phyloP scores from a whole-genome alignment of 305 asterid species.

The Petunia hybrid region DNA sequence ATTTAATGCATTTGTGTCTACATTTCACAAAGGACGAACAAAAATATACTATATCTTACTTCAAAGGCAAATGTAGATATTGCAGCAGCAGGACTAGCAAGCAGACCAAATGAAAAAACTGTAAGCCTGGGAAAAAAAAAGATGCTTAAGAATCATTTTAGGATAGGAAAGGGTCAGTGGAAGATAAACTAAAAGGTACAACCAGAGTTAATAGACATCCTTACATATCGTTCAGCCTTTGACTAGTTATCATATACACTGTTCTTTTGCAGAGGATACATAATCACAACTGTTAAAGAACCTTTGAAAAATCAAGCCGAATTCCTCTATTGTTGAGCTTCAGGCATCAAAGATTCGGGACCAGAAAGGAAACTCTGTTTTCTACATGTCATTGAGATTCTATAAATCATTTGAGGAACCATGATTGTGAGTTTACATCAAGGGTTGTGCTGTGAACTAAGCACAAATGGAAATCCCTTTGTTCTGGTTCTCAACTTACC shows the following conservation, averaged over 20 bases:
- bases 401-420: slow-evolving; percentile 13
- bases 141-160: not conserved
- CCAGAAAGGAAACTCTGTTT: slow-evolving; percentile 11
- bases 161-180: slow-evolving; percentile 3
- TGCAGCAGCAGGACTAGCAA: slow-evolving; percentile 51
- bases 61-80: slow-evolving; percentile 41
- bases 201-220: not conserved
- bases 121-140: slow-evolving; percentile 45
- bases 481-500: not conserved
- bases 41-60: slow-evolving; percentile 34
- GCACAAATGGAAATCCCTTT: not conserved
- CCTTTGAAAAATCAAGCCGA: slow-evolving; percentile 3
- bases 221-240: not conserved
- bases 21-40: not conserved
- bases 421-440: slow-evolving; percentile 1
- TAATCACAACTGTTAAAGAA: not conserved
- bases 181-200: not conserved
- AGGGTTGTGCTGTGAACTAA: not conserved
- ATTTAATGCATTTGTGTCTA: slow-evolving; percentile 5
- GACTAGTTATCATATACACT: not conserved
- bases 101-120: slow-evolving; percentile 46
- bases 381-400: not conserved
- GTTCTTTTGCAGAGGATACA: slow-evolving; percentile 8
- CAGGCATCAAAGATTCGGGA: not conserved
- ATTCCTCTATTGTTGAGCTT: slow-evolving; percentile 8